Conservation (phyloP, 202 grass and related monocot genomes). For the Panicum hallii region DNA sequence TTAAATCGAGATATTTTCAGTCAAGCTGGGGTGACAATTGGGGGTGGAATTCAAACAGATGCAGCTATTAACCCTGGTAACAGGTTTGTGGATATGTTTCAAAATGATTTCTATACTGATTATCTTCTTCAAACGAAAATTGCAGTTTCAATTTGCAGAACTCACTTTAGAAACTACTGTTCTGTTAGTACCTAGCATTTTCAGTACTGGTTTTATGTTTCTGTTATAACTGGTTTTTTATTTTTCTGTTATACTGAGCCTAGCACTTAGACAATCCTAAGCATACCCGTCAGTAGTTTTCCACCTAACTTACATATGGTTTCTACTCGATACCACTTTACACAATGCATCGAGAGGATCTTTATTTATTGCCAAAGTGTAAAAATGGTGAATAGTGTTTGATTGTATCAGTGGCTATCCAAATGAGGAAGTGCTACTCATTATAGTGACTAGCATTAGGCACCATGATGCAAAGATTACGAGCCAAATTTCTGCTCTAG, state of each 20-base stretch:
- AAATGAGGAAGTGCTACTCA: not conserved
- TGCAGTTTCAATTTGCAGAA: conserved; percentile 13
- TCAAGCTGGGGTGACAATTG: conserved; percentile 92
- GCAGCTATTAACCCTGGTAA: conserved; percentile 97
- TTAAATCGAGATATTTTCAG: conserved; percentile 97
- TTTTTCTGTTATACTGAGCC: conserved; percentile 20
- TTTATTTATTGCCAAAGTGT: not conserved
- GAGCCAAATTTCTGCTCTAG: conserved; percentile 15
- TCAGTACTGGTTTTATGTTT: conserved; percentile 36
- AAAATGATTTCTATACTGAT: conserved; percentile 12
- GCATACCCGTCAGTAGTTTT: not conserved
- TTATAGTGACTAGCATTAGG: conserved; percentile 15
- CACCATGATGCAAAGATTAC: not conserved
- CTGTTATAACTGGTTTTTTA: conserved; percentile 34
- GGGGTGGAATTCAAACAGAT: conserved; percentile 96
- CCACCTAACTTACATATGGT: conserved; percentile 23
- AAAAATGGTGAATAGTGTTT: conserved; percentile 27
- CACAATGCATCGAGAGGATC: not conserved
- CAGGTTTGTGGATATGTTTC: conserved; percentile 61
- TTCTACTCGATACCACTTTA: conserved; percentile 22
- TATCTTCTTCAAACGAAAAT: conserved; percentile 1
- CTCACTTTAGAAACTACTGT: conserved; percentile 15
- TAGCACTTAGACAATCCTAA: not conserved
- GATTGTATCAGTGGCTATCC: not conserved
- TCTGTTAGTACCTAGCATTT: not conserved